A percentile compares a stretch with the other conserved stretches of the same genome.
Evolutionary conservation across 805 yeast genomes (phyloP).

Genomic region (Starmerella bacillaris): DNA sequence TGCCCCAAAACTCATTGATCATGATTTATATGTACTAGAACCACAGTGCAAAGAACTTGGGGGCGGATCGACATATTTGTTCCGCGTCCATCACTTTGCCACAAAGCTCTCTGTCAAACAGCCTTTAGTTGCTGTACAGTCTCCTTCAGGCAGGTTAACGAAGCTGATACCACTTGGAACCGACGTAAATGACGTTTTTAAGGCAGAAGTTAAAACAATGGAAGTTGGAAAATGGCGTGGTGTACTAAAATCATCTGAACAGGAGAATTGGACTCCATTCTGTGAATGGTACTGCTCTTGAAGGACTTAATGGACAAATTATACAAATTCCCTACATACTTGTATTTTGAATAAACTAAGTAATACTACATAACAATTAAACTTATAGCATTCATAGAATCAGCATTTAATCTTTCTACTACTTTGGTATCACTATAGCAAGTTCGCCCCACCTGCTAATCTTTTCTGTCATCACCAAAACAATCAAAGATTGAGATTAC

Average conservation of each 20-base stretch:
- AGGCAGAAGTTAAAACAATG: constrained; percentile 37
- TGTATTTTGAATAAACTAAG: too few species aligned
- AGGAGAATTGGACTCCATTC: constrained; percentile 68
- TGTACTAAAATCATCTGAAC: constrained; percentile 58
- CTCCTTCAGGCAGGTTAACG: constrained; percentile 68
- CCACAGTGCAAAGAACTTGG: constrained; percentile 61
- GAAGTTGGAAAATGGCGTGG: constrained; percentile 77
- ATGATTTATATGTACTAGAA: constrained; percentile 64
- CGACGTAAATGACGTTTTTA: constrained; percentile 30
- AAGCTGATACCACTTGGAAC: constrained; percentile 32
- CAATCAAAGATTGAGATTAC: too few species aligned
- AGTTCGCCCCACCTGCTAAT: too few species aligned
- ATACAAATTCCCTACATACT: too few species aligned
- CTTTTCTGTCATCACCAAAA: too few species aligned
- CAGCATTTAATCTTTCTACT: too few species aligned
- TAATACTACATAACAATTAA: too few species aligned
- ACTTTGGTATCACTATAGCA: too few species aligned
- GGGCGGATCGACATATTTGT: constrained; percentile 41
- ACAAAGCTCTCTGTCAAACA: constrained; percentile 22
- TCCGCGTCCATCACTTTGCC: constrained; percentile 30
- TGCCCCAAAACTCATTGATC: constrained; percentile 45
- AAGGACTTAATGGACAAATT: too few species aligned
- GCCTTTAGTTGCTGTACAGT: constrained; percentile 46
- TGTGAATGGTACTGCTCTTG: constrained; percentile 52
- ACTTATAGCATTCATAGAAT: too few species aligned